These are phyloP conservation scores for Diaporthe amygdali DNA, from an alignment of 2,329 filamentous ascomycete species.

Conservation along the genomic window DNA sequence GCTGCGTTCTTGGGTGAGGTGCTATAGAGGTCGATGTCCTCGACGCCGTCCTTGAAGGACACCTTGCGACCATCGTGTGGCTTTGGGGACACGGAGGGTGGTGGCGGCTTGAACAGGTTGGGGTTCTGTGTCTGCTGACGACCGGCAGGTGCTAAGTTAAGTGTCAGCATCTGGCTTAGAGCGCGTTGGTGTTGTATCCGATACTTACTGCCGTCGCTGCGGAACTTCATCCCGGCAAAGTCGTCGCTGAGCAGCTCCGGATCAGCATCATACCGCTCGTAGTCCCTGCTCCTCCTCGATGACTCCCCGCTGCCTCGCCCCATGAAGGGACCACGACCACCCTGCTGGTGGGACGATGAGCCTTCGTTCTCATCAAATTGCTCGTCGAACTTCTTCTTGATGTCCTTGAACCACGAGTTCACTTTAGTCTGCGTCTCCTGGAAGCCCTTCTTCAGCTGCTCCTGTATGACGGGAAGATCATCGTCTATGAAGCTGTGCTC, in stretches of 20 bases:
- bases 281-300: conserved; percentile 79
- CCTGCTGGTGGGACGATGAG: conserved; percentile 43
- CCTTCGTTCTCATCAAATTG: conserved; percentile 77
- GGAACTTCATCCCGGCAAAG: conserved; percentile 74
- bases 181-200: neutral
- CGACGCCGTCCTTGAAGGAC: conserved; percentile 66
- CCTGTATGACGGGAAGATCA: conserved; percentile 89
- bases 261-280: conserved; percentile 92
- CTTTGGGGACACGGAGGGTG: conserved; percentile 57
- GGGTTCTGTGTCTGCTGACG: conserved; percentile 67
- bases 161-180: conserved; percentile 30
- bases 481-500: conserved; percentile 96
- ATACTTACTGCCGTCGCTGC: conserved; percentile 65
- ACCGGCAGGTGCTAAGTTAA: conserved; percentile 50
- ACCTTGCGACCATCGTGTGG: conserved; percentile 56
- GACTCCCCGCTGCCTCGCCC: conserved; percentile 64
- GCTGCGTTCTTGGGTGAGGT: conserved; percentile 61
- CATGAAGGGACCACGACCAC: conserved; percentile 39
- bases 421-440: conserved; percentile 91
- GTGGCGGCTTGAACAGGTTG: conserved; percentile 76
- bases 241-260: conserved; percentile 89
- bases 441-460: conserved; percentile 94
- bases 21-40: conserved; percentile 81
- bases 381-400: conserved; percentile 94
- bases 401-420: conserved; percentile 87